Evolutionary conservation across 148 eudicot species (phyloP).

Genomic region (Salicornia ramosissima): DNA sequence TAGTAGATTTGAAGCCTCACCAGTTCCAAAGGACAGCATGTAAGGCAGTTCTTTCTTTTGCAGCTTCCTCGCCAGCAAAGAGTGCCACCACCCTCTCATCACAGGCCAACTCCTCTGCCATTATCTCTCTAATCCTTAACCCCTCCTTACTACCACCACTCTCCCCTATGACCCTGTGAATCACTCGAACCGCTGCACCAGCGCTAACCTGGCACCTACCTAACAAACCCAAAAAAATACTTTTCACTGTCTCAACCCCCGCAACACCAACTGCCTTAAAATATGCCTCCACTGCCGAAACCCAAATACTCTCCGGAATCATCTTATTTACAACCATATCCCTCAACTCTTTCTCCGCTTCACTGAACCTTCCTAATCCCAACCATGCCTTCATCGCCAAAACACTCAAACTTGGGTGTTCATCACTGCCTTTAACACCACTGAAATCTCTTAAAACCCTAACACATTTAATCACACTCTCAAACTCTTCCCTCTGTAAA

Average conservation of each 20-base stretch:
- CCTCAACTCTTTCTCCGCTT: constrained; percentile 90
- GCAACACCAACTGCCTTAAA: constrained; percentile 82
- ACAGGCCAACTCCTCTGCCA: constrained; percentile 71
- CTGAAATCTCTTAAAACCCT: constrained; percentile 66
- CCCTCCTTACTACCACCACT: constrained; percentile 46
- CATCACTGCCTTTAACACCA: constrained; percentile 31
- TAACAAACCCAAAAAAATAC: constrained; percentile 72
- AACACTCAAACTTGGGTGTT: constrained; percentile 92
- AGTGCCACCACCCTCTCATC: constrained; percentile 79
- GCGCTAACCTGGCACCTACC: constrained; percentile 83
- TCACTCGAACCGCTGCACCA: constrained; percentile 61
- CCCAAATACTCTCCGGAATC: constrained; percentile 87
- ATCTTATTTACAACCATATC: constrained; percentile 69
- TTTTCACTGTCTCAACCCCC: constrained; percentile 71
- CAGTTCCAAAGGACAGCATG: constrained; percentile 94
- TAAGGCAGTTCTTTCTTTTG: constrained; percentile 73
- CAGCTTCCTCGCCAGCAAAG: constrained; percentile 57
- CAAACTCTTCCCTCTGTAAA: constrained; percentile 81
- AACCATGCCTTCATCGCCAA: constrained; percentile 96
- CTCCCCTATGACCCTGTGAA: constrained; percentile 69
- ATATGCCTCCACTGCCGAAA: constrained; percentile 78
- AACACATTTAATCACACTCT: constrained; percentile 88
- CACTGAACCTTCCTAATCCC: constrained; percentile 69
- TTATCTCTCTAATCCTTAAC: constrained; percentile 50
- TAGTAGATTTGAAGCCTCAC: constrained; percentile 25